Conservation (phyloP, 2,329 filamentous ascomycete genomes). For the Aspergillus pseudonomiae region DNA sequence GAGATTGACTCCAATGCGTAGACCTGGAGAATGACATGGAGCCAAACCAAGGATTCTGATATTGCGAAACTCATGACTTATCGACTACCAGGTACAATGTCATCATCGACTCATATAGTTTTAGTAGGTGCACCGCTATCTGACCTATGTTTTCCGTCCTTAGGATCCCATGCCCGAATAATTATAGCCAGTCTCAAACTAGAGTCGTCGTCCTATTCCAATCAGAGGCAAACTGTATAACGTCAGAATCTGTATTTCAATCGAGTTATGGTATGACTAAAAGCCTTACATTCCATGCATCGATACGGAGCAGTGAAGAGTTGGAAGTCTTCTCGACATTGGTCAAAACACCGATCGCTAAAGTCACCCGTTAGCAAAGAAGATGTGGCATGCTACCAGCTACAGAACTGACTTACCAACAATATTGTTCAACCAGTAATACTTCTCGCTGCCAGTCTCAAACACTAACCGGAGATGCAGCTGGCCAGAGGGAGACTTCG, state of each 20-base stretch:
- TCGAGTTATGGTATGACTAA: neutral
- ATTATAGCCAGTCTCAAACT: too few species aligned
- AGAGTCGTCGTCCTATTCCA: neutral
- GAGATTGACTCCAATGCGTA: too few species aligned
- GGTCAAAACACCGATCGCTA: constrained; percentile 28
- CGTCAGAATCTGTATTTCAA: neutral
- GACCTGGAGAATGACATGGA: too few species aligned
- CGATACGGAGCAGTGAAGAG: constrained; percentile 22
- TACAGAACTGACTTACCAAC: constrained; percentile 21
- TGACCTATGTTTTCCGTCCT: too few species aligned
- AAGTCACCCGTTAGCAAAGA: neutral
- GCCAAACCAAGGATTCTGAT: too few species aligned
- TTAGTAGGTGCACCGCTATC: too few species aligned
- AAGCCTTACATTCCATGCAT: constrained; percentile 31
- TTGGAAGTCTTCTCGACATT: constrained; percentile 11
- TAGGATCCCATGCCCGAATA: too few species aligned
- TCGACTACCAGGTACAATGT: too few species aligned
- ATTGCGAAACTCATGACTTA: too few species aligned
- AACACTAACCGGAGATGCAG: constrained; percentile 29
- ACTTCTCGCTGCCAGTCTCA: constrained; percentile 26
- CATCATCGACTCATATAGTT: too few species aligned
- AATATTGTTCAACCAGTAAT: constrained; percentile 34
- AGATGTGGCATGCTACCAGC: neutral
- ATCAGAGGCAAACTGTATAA: neutral
- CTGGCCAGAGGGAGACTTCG: constrained; percentile 21